Base-by-base conservation (phyloP, 192 early-diverging fungal species). In the Funneliformis mosseae region DNA sequence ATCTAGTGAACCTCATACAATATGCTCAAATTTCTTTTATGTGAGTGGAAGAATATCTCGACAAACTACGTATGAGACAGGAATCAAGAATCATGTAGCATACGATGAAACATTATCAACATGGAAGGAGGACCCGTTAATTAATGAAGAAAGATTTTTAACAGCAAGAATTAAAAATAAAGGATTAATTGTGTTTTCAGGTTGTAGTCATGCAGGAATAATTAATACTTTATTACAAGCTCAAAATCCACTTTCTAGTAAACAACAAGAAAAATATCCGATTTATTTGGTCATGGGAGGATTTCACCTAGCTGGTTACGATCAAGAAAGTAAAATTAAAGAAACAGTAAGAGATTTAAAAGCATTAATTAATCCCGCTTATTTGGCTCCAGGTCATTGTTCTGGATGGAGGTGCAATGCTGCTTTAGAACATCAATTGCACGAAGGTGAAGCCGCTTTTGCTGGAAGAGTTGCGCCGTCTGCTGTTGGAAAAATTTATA, bases 321-420 rank as follows among this genome's bases (percentile, higher is more conserved):
- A 74, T 9, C 76, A 82, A 48, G 83, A 84, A 28, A 74, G 70
- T 3, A 69, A 79, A 16, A 84, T 84, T 27, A 18, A 76, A 80
- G 79, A 81, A 82, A 18, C n/a, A 27, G 46, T 27, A 10, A 28
- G 28, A 23, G 18, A 33, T 70, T 48, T 42, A 28, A 82, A 82
- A 79, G 23, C 61, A 16, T 59, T 39, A 5, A 28, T 84, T 55
- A 74, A 80, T 21, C 83, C 83, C 3, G 46, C 79, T 1, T 84
- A 63, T 28, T 72, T 84, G 71, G 83, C 83, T 8, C 83, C 83
- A 23, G 83, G 83, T 7, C 83, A 84, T 74, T 84, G 83, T 78
- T 84, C 83, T 27, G 83, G 83, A 38, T 84, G 83, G 83, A 69
- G 81, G 10, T 76, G 81, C 45, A 84, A 81, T 66, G 59, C 81